Conservation (phyloP, 345 rosid species). For the Eucalyptus microcorys region DNA sequence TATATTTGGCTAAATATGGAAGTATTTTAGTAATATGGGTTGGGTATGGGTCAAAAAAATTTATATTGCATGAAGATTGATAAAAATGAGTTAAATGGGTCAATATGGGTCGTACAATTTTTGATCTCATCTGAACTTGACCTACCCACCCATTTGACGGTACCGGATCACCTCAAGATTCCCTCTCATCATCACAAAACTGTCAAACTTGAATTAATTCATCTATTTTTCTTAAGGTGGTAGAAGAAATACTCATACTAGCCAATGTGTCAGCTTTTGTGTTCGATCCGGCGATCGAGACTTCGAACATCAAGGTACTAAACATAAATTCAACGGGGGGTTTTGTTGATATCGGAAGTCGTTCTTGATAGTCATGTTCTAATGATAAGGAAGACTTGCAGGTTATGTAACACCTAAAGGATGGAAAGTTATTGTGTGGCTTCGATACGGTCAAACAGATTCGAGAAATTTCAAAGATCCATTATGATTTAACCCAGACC, state of each 20-base stretch:
- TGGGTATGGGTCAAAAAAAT: no score
- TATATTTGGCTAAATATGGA: no score
- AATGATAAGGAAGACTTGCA: background rate
- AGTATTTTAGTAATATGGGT: no score
- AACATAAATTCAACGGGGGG: background rate
- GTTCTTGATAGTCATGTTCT: background rate
- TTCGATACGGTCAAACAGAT: constrained; percentile 10
- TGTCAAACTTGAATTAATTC: background rate
- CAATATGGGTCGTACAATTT: no score
- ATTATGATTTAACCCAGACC: constrained; percentile 15
- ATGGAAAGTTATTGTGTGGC: constrained; percentile 18
- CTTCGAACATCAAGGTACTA: constrained; percentile 7
- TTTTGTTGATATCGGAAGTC: background rate
- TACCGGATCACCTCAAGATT: background rate
- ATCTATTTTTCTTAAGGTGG: background rate
- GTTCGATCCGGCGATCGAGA: constrained; percentile 2
- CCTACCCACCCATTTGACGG: no score
- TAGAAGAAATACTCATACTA: constrained; percentile 16
- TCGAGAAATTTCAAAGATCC: constrained; percentile 19
- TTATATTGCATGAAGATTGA: no score
- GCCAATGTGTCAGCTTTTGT: background rate
- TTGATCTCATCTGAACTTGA: no score
- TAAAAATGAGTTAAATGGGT: rapidly evolving
- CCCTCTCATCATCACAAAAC: background rate
- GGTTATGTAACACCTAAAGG: constrained; percentile 20